phyloP scores from a whole-genome alignment of 768 basidiomycete genomes.

The Epithele typhae region DNA sequence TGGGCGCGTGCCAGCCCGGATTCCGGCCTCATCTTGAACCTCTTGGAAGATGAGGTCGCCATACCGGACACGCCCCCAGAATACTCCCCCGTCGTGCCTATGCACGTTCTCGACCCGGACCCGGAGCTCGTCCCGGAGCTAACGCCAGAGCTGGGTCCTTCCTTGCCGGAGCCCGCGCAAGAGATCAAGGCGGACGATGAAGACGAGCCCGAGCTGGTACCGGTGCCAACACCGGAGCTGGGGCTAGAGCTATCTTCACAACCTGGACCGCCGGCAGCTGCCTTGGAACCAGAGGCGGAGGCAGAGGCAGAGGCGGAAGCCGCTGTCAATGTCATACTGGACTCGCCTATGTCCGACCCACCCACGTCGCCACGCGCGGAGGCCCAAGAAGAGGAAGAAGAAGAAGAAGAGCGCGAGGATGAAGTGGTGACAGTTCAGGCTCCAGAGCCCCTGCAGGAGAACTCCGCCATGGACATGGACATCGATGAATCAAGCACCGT shows the following conservation, averaged over 20 bases:
- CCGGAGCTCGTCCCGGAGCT: background rate
- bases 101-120: background rate
- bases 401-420: background rate
- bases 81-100: constrained; percentile 7
- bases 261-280: too few species aligned
- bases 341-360: constrained; percentile 20
- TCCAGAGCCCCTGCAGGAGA: too few species aligned
- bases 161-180: background rate
- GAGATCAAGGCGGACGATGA: background rate
- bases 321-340: constrained; percentile 4
- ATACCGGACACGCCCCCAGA: constrained; percentile 11
- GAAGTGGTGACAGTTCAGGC: too few species aligned
- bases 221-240: too few species aligned
- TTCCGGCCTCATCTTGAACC: constrained; percentile 25
- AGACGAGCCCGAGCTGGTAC: too few species aligned
- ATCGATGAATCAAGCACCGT: too few species aligned
- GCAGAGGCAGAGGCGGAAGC: background rate
- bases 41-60: constrained; percentile 21
- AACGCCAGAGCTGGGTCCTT: background rate
- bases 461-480: too few species aligned
- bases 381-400: constrained; percentile 1
- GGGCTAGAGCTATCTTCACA: too few species aligned
- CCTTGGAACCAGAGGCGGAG: background rate
- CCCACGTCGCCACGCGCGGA: constrained; percentile 14
- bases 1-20: constrained; percentile 26